Percentiles rank a stretch among this genome's conserved stretches.
phyloP scores from a whole-genome alignment of 345 rosid genomes.

The Dipteronia sinensis region DNA sequence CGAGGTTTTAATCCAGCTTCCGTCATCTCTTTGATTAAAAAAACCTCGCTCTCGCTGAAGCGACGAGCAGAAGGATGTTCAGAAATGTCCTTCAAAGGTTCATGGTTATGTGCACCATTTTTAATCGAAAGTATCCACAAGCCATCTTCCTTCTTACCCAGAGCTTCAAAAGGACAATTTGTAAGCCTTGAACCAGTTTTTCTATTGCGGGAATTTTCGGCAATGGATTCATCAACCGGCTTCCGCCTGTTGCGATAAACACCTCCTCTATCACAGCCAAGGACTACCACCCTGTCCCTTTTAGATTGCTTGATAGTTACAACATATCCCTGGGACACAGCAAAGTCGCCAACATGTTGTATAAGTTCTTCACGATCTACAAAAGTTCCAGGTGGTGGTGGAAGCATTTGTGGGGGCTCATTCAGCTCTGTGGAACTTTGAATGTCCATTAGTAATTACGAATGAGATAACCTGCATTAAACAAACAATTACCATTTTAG shows the following conservation, averaged over 20 bases:
- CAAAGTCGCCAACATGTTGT: constrained; percentile 58
- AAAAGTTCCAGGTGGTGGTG: constrained; percentile 57
- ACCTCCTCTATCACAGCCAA: constrained; percentile 67
- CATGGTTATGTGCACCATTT: constrained; percentile 69
- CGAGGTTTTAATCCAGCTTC: constrained; percentile 76
- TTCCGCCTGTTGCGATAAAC: constrained; percentile 68
- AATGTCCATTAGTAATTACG: constrained; percentile 34
- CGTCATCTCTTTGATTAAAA: constrained; percentile 68
- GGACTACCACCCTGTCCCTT: constrained; percentile 59
- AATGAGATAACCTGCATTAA: constrained; percentile 28
- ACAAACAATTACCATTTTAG: constrained; percentile 2
- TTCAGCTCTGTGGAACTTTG: constrained; percentile 30
- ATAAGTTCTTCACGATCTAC: constrained; percentile 62
- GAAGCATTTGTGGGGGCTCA: constrained; percentile 46
- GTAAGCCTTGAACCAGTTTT: constrained; percentile 64
- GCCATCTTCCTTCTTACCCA: constrained; percentile 69
- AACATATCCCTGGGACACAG: constrained; percentile 59
- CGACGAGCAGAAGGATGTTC: constrained; percentile 74
- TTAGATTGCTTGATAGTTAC: constrained; percentile 63
- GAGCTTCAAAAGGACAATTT: constrained; percentile 68
- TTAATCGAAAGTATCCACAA: constrained; percentile 63
- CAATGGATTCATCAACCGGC: constrained; percentile 43
- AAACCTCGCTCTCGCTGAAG: constrained; percentile 57
- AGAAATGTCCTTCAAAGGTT: constrained; percentile 60
- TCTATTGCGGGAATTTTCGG: constrained; percentile 46